Percentiles rank a stretch among this genome's conserved stretches.
phyloP scores from a whole-genome alignment of 2,329 filamentous ascomycete genomes.

The Fusarium falciforme region DNA sequence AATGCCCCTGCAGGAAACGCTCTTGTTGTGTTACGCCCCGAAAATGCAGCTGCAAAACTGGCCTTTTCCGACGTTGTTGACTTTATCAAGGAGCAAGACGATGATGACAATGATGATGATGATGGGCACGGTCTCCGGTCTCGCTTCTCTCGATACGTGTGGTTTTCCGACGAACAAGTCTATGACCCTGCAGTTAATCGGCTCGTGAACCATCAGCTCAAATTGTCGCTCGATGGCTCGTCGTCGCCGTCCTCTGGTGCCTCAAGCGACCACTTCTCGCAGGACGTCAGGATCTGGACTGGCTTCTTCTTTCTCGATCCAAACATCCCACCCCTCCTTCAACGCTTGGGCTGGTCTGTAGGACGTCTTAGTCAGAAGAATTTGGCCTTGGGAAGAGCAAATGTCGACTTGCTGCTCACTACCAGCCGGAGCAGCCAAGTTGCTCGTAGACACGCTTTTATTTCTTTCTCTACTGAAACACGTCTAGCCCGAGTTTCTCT shows the following conservation, averaged over 20 bases:
- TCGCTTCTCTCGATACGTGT: not conserved
- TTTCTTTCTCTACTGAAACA: not conserved
- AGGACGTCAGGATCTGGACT: not conserved
- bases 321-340: not conserved
- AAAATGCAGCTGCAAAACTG: not conserved
- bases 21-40: not conserved
- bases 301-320: slow-evolving; percentile 2
- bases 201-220: not conserved
- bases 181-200: not conserved
- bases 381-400: not conserved
- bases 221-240: not conserved
- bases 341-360: not conserved
- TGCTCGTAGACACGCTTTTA: not conserved
- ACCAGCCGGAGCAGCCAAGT: not conserved
- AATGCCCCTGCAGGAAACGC: not conserved
- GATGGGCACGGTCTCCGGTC: not conserved
- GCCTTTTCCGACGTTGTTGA: not conserved
- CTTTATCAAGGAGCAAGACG: not conserved
- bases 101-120: not conserved
- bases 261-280: not conserved
- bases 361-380: not conserved
- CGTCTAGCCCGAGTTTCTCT: not conserved
- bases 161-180: not conserved
- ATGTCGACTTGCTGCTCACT: not conserved
- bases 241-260: not conserved